Percentiles rank a stretch among this genome's conserved stretches.
phyloP scores from a whole-genome alignment of 2,329 filamentous ascomycete genomes.

The Proliferodiscus dingleyae region DNA sequence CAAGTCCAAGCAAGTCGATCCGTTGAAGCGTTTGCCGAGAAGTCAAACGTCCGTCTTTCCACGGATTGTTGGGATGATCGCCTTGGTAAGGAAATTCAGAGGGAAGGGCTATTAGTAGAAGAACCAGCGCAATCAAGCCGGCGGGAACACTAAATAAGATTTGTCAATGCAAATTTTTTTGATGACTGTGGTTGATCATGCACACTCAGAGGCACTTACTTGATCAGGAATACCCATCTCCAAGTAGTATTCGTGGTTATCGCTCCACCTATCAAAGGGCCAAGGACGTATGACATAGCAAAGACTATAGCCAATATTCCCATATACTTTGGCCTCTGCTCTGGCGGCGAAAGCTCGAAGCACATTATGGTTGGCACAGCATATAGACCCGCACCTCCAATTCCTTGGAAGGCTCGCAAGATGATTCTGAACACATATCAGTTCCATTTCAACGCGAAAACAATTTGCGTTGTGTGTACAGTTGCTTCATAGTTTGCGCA shows the following conservation, averaged over 20 bases:
- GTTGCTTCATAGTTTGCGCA: not conserved
- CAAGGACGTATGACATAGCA: not conserved
- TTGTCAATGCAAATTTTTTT: too few species aligned
- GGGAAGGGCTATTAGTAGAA: too few species aligned
- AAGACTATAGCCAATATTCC: not conserved
- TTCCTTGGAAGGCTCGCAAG: slow-evolving; percentile 2
- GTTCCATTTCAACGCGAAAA: not conserved
- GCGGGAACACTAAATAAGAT: too few species aligned
- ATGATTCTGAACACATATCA: not conserved
- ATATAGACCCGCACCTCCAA: not conserved
- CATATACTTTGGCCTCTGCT: not conserved
- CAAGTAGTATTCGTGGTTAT: slow-evolving; percentile 2
- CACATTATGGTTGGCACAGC: not conserved
- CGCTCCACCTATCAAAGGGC: slow-evolving; percentile 3
- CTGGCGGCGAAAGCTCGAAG: slow-evolving; percentile 2
- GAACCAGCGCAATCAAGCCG: too few species aligned
- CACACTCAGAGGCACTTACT: not conserved
- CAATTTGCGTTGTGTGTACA: not conserved
- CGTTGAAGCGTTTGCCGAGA: too few species aligned
- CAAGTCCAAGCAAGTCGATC: too few species aligned
- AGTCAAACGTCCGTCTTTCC: too few species aligned
- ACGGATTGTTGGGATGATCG: too few species aligned
- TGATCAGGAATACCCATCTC: slow-evolving; percentile 1
- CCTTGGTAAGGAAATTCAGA: too few species aligned
- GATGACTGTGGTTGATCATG: too few species aligned